Conservation (phyloP, 2,329 filamentous ascomycete genomes). For the Trichophyton benhamiae region DNA sequence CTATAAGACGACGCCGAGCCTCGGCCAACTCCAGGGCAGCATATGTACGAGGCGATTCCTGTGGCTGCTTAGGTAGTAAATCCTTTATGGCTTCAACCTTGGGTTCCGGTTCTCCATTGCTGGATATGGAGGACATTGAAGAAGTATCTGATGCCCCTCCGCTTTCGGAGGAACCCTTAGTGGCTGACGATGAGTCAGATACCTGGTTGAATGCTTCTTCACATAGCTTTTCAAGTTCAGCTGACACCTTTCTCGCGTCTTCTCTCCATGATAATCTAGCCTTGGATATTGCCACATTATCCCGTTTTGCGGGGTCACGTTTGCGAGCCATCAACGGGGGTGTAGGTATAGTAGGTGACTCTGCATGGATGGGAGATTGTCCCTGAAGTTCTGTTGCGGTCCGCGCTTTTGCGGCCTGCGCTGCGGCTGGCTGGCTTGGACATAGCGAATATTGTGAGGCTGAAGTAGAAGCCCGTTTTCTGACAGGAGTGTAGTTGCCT, state of each 20-base stretch:
- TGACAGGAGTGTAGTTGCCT: slow-evolving; percentile 20
- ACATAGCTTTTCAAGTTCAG: slow-evolving; percentile 75
- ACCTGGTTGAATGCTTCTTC: slow-evolving; percentile 70
- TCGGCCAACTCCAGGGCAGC: slow-evolving; percentile 45
- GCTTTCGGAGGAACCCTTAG: neutral
- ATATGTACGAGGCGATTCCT: slow-evolving; percentile 40
- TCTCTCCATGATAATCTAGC: slow-evolving; percentile 47
- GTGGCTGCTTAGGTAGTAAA: slow-evolving; percentile 35
- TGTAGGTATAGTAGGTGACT: slow-evolving; percentile 30
- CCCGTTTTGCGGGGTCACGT: slow-evolving; percentile 19
- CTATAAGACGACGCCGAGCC: slow-evolving; percentile 45
- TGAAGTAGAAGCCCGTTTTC: slow-evolving; percentile 16
- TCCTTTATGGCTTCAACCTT: neutral
- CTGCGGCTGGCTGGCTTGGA: slow-evolving; percentile 16
- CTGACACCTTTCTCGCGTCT: slow-evolving; percentile 71
- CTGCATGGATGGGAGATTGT: slow-evolving; percentile 17
- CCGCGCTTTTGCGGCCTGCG: slow-evolving; percentile 14
- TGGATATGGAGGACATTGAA: neutral
- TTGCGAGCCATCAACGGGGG: slow-evolving; percentile 29
- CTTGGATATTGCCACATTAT: slow-evolving; percentile 30
- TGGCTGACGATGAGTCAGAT: neutral
- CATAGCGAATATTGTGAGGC: slow-evolving; percentile 18
- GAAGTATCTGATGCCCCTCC: neutral
- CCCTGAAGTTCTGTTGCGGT: slow-evolving; percentile 12
- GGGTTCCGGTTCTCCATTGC: neutral